These are phyloP conservation scores for Kalmanozyma brasiliensis DNA, from an alignment of 1,284 basidiomycete species.

Conservation along the genomic window DNA sequence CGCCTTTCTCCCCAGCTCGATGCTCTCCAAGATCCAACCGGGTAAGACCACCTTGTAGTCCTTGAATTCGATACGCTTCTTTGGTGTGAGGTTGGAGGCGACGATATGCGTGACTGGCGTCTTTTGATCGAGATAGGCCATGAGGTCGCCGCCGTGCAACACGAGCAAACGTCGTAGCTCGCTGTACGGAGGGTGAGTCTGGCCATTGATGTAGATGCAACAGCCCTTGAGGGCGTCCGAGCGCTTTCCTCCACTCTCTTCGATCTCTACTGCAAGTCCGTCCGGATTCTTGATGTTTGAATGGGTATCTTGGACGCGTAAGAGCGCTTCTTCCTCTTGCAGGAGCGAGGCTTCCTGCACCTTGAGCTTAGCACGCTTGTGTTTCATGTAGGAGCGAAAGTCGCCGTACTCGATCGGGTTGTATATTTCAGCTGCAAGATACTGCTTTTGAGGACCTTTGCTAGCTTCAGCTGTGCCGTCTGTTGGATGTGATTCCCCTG, in stretches of 20 bases:
- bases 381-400: constrained; percentile 84
- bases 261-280: constrained; percentile 15
- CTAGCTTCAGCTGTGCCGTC: not conserved
- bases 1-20: constrained; percentile 75
- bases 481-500: not conserved
- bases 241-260: constrained; percentile 22
- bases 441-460: constrained; percentile 18
- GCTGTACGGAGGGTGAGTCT: constrained; percentile 86
- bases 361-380: constrained; percentile 82
- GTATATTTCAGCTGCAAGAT: constrained; percentile 70
- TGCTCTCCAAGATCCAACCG: constrained; percentile 85
- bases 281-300: not conserved
- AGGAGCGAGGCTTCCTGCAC: constrained; percentile 55
- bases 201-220: constrained; percentile 80
- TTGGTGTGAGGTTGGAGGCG: constrained; percentile 86
- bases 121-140: constrained; percentile 85
- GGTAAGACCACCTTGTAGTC: constrained; percentile 87
- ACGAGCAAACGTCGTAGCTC: constrained; percentile 83
- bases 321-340: constrained; percentile 42
- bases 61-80: constrained; percentile 87
- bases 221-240: constrained; percentile 54
- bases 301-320: constrained; percentile 11
- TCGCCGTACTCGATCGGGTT: constrained; percentile 82
- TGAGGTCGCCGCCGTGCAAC: constrained; percentile 82
- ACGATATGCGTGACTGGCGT: constrained; percentile 78